Evolutionary conservation across 495 filamentous ascomycete species (phyloP), one percentile per base, ranked within the genome.

Genomic region (Penicillium turbatum): DNA sequence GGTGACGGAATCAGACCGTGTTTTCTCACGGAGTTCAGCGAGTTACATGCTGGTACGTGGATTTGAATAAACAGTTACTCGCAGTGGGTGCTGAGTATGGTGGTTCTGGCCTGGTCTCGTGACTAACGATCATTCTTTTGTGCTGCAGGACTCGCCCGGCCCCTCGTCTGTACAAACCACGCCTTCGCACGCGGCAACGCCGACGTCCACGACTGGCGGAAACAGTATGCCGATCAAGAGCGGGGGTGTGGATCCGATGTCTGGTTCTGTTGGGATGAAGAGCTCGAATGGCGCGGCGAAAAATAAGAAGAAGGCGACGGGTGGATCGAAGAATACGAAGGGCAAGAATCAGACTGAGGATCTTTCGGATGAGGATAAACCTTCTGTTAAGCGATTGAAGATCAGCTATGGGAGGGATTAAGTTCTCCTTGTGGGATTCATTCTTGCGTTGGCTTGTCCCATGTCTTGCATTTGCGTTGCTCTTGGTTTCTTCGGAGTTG

Each of bases 11-110:
- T 52, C 63, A 11, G 78, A 81, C 63, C 66, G 78, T 40, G 75
- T 81, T 17, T 81, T 81, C 55, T 76, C 72, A 30, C 60, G 72
- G 47, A 80, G 77, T 54, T 79, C 76, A 7, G 76, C 75, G 17
- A 72, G 72, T 48, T 81, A 74, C 54, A 77, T 76, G 75, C 50
- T 77, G 58, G 77, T 79, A 71, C 50, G 64, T 64, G 16, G 1
- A 35, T 9, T 9, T 2, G 2, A 34, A 36, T 10, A 26, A 15
- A 11, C 6, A 17, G 15, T 1, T 16, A 12, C 27, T 8, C 7
- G 21, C 10, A 3, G 13, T 29, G 41, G 13, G 16, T 11, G 24
- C 8, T 43, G 41, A 26, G n/a, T 16, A 10, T 15, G 46, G 32
- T 6, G 4, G 2, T 24, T 10, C 10, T 16, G n/a, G 6, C n/a